Evolutionary conservation across 164 flowering plant genomes (phyloP), one percentile per base, ranked within the genome.

Genomic region (Amborella trichopoda): DNA sequence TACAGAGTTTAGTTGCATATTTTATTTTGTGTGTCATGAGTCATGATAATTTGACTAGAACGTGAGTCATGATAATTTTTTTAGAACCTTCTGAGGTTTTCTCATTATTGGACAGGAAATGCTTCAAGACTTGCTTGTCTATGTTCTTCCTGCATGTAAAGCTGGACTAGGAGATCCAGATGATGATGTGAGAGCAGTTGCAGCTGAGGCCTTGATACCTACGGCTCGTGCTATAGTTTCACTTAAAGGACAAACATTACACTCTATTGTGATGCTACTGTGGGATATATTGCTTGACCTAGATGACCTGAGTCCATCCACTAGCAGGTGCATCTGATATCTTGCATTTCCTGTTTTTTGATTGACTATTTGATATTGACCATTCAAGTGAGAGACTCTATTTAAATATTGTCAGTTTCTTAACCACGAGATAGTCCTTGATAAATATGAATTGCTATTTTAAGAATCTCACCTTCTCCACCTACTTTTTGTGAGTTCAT

Each of bases 301-400:
- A 57, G 99, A 93, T 75, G 99, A 93, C 68, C 65, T 93, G 16
- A 93, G 99, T 56, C 99, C 99, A 27, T 88, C 96, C 27, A 93
- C 99, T 30, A 85, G 99, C 83, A 93, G 97, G 97, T 85, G 49
- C n/a, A n/a, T n/a, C n/a, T n/a, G n/a, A n/a, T n/a, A n/a, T n/a
- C n/a, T n/a, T n/a, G n/a, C n/a, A n/a, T n/a, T 30, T 30, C 34
- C 14, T 30, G 34, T 30, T 30, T 9, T 30, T 30, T 8, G 14
- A 9, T 30, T 14, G 14, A 30, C 34, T 30, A 30, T 14, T 30
- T 30, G n/a, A n/a, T n/a, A n/a, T n/a, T n/a, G n/a, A n/a, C n/a
- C n/a, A n/a, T n/a, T n/a, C n/a, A n/a, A n/a, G n/a, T n/a, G n/a
- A n/a, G n/a, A n/a, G n/a, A n/a, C n/a, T n/a, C n/a, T n/a, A n/a